Conservation (phyloP, 805 yeast species). For the Saccharomycopsis schoenii region DNA sequence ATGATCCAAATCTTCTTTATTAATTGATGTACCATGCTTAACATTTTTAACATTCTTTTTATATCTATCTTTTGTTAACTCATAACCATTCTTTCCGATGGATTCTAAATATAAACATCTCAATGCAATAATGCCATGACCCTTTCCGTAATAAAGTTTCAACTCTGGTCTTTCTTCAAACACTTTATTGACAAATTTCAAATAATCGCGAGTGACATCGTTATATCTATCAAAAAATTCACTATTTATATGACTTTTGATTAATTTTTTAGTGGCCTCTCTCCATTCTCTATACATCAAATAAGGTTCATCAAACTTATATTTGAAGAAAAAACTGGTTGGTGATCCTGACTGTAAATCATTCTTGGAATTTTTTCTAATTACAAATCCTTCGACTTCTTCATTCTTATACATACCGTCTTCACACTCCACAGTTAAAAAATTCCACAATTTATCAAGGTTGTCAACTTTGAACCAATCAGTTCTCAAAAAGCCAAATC, state of each 20-base stretch:
- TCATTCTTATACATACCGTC: constrained; percentile 62
- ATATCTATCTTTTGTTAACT: constrained; percentile 37
- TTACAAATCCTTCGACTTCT: constrained; percentile 91
- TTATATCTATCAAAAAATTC: constrained; percentile 43
- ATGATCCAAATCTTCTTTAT: constrained; percentile 22
- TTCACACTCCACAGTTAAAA: constrained; percentile 45
- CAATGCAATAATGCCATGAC: constrained; percentile 65
- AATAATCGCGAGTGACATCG: constrained; percentile 53
- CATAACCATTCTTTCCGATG: constrained; percentile 48
- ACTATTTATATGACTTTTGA: constrained; percentile 27
- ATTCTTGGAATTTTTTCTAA: constrained; percentile 32
- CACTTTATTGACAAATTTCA: constrained; percentile 53
- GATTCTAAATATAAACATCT: constrained; percentile 54
- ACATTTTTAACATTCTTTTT: constrained; percentile 22
- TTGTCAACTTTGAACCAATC: constrained; percentile 34
- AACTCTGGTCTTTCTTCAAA: constrained; percentile 41
- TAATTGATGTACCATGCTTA: background rate
- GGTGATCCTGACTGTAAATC: constrained; percentile 12
- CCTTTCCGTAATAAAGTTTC: constrained; percentile 36
- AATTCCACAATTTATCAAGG: constrained; percentile 34
- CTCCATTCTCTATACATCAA: constrained; percentile 83
- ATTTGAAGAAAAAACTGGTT: constrained; percentile 73
- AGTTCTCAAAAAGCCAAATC: constrained; percentile 64
- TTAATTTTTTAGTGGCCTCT: constrained; percentile 63
- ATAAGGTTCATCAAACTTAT: constrained; percentile 92